Base-by-base conservation (phyloP, 1,284 basidiomycete species). In the Porodaedalea pini region DNA sequence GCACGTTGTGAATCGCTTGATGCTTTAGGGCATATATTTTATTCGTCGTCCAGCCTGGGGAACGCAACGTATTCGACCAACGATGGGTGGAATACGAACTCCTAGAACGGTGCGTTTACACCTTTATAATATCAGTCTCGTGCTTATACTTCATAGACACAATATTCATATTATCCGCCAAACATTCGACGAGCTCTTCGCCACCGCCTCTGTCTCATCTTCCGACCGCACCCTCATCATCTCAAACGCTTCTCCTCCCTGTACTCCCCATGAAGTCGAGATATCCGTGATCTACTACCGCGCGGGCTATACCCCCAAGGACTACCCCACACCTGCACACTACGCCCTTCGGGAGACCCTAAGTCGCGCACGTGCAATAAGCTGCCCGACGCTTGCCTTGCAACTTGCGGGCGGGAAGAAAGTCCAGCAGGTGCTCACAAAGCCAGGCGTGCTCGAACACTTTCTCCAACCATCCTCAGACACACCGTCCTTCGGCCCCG, bases 11-110 rank as follows among this genome's bases (percentile, higher is more conserved):
- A 49, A 10, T 27, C 21, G 59, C 27, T 61, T 27, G 11, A 15
- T 40, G 32, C 53, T 5, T 10, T 55, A 90, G 87, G n/a, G 76
- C 90, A 6, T 75, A 75, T 44, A 82, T 99, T 17, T 77, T 99
- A 2, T 94, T 98, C 65, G 92, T 98, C 3, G 85, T 94, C 0
- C 95, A 97, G 68, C 81, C 85, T 6, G 81, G 84, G 25, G 97
- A 99, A 70, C 80, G 95, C n/a, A 99, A 99, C 69, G 82, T 96
- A 0, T 99, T 98, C 68, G 96, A 99, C 68, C 97, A 99, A 70
- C 80, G 88, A 3, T 85, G 82, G 73, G 72, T 99, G 13, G 93
- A 98, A 71, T 96, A 93, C 64, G 85, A 91, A 61, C 76, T 98
- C 0, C 70, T 92, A 0, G 83, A 92, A 64, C 79, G 71, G 88